Base-by-base conservation (phyloP, 345 rosid genomes). In the Geranium rotundifolium region DNA sequence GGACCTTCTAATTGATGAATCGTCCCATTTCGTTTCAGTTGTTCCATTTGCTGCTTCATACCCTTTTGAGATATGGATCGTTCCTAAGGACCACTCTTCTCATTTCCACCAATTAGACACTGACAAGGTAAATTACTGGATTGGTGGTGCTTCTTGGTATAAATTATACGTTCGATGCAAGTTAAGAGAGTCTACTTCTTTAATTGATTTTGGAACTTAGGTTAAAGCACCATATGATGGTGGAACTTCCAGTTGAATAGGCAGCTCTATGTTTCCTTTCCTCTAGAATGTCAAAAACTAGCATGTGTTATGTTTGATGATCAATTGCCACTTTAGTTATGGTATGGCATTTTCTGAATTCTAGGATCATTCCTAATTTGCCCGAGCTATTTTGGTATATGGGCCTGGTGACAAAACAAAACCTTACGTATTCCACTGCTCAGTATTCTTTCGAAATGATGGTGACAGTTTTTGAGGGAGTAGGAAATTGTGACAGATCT, bases 61-160 rank as follows among this genome's bases (percentile, higher is more conserved):
- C 67, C 82, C 97, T 30, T 88, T 90, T 17, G 96, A 90, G 89
- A 81, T 85, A 63, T 93, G 97, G 97, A 86, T 93, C 59, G 58
- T 81, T 75, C 97, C 92, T 2, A 68, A 62, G 61, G 64, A 76
- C 71, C 97, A 93, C 65, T 77, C 74, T 63, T 75, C 95, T 19
- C 88, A 88, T 69, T 86, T 88, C 71, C 89, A 86, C 56, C 78
- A 86, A 56, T 60, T 90, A 37, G 89, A 85, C 37, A 62, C 56
- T 58, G 78, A 76, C 17, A 86, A 79, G 88, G 97, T 87, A 63
- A 60, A 29, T 37, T 52, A 57, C 27, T 1, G 0, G 7, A 20
- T 37, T 34, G 41, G 41, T 8, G 3, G 41, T 34, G 41, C 41
- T 34, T 34, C 41, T 34, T 34, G 27, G 27, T 23, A 23, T 23